phyloP scores from a whole-genome alignment of 805 yeast genomes.

The Suhomyces prunicola region DNA sequence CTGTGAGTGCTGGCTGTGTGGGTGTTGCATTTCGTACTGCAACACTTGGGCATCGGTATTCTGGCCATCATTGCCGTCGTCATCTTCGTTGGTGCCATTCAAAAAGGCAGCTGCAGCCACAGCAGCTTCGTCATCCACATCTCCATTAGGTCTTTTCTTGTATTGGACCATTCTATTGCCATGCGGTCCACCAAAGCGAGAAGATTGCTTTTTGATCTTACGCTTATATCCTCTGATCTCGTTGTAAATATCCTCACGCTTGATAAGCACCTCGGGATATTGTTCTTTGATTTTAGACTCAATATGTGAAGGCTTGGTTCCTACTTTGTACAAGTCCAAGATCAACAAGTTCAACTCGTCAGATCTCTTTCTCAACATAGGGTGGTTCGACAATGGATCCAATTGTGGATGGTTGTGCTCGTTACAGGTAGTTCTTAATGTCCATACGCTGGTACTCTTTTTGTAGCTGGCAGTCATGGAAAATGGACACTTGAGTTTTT shows the following conservation, averaged over 20 bases:
- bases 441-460: conserved; percentile 50
- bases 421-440: conserved; percentile 50
- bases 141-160: conserved; percentile 19
- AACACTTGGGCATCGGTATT: conserved; percentile 19
- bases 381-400: conserved; percentile 53
- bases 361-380: conserved; percentile 53
- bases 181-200: conserved; percentile 21
- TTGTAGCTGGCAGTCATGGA: conserved; percentile 57
- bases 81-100: conserved; percentile 11
- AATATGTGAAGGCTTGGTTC: conserved; percentile 54
- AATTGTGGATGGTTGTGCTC: conserved; percentile 59
- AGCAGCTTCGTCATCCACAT: conserved; percentile 9
- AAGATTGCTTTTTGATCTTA: conserved; percentile 41
- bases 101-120: conserved; percentile 18
- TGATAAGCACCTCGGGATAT: conserved; percentile 52
- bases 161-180: conserved; percentile 17
- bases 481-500: conserved; percentile 55
- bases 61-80: conserved; percentile 19
- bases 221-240: conserved; percentile 56
- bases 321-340: conserved; percentile 49
- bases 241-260: conserved; percentile 57
- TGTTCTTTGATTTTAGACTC: conserved; percentile 50
- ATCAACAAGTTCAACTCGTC: conserved; percentile 51
- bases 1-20: conserved; percentile 18
- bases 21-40: conserved; percentile 19